These are phyloP conservation scores for Colletotrichum caudatum DNA, from an alignment of 2,329 filamentous ascomycete species.

Conservation along the genomic window DNA sequence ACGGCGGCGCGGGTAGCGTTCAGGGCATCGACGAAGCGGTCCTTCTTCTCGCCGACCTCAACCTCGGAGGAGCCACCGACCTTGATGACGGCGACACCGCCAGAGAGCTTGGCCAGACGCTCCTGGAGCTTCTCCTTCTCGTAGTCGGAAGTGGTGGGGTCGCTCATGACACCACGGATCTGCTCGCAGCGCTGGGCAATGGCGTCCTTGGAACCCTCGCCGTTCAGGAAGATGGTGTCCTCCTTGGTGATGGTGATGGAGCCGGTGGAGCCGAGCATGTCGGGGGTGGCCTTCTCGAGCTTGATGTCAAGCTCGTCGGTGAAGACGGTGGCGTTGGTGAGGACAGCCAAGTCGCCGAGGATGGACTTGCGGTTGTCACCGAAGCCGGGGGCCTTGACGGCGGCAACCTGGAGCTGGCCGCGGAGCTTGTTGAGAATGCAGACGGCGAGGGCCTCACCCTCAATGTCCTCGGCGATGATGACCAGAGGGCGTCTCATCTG, in stretches of 20 bases:
- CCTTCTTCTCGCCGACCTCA: conserved; percentile 99
- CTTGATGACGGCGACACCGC: conserved; percentile 99
- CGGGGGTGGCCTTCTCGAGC: conserved; percentile 96
- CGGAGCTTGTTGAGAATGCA: conserved; percentile 99
- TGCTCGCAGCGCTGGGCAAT: conserved; percentile 98
- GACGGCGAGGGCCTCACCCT: conserved; percentile 97
- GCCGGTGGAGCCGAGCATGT: conserved; percentile 96
- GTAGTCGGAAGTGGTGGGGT: conserved; percentile 96
- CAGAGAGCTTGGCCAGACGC: conserved; percentile 98
- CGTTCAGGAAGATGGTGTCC: conserved; percentile 98
- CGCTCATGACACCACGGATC: conserved; percentile 95
- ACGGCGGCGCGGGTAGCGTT: conserved; percentile 98
- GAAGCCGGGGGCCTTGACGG: conserved; percentile 98
- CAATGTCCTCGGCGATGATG: conserved; percentile 99
- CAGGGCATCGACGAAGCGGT: conserved; percentile 97
- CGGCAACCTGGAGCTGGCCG: conserved; percentile 97
- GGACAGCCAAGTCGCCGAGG: conserved; percentile 93
- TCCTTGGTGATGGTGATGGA: conserved; percentile 99
- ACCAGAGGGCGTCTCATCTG: conserved; percentile 94
- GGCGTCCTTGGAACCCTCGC: conserved; percentile 92
- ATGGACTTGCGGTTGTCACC: conserved; percentile 99
- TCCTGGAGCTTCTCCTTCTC: conserved; percentile 99
- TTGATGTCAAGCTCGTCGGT: conserved; percentile 98
- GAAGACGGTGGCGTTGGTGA: conserved; percentile 98
- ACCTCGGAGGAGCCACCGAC: conserved; percentile 98